Conservation (phyloP, 2,329 filamentous ascomycete genomes). For the Passalora sequoiae region DNA sequence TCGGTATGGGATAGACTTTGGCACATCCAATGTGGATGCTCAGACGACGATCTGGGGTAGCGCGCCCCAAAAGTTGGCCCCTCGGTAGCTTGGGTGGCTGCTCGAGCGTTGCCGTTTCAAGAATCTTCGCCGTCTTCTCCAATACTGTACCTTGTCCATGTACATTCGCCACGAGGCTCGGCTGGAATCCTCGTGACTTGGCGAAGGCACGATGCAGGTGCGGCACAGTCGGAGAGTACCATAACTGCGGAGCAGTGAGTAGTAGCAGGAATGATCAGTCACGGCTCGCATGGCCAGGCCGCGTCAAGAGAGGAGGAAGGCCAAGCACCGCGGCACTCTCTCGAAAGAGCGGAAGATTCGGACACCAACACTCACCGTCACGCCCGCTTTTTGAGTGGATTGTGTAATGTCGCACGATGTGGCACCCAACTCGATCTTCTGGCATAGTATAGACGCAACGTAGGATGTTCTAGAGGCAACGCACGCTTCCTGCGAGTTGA, state of each 20-base stretch:
- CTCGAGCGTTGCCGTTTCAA: background rate
- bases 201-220: background rate
- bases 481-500: no score
- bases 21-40: background rate
- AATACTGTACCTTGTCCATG: background rate
- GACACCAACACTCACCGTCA: no score
- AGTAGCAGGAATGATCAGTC: background rate
- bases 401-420: no score
- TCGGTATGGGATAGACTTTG: background rate
- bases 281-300: no score
- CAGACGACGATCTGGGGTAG: background rate
- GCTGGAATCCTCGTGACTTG: background rate
- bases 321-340: no score
- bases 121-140: background rate
- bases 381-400: no score
- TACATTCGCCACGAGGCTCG: background rate
- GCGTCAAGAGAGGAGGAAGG: no score
- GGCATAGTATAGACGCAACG: no score
- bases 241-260: background rate
- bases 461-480: no score
- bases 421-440: no score
- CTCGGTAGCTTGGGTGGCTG: background rate
- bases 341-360: no score
- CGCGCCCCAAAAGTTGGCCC: background rate
- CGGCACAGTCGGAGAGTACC: slow-evolving; percentile 1